phyloP scores from a whole-genome alignment of 2,329 filamentous ascomycete genomes.

The Diaporthe amygdali region DNA sequence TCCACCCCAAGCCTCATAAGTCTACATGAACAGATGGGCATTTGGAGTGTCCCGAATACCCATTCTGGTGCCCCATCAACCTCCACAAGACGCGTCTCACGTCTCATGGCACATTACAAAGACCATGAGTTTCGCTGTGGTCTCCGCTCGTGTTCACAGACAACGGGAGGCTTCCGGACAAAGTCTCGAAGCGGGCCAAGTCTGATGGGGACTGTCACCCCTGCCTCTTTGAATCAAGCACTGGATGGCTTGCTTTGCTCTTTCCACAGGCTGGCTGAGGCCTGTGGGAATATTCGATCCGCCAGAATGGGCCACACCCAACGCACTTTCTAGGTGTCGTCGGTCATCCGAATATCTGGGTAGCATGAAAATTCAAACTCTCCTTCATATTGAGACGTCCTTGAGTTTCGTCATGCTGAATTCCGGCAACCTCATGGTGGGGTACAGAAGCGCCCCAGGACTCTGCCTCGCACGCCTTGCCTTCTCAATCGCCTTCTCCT shows the following conservation, averaged over 20 bases:
- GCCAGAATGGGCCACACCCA: neutral
- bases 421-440: constrained; percentile 50
- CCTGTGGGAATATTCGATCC: too few relatives aligned
- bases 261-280: neutral
- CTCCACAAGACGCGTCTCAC: too few relatives aligned
- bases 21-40: neutral
- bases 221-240: neutral
- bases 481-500: constrained; percentile 51
- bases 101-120: too few relatives aligned
- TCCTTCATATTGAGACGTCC: constrained; percentile 14
- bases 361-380: neutral
- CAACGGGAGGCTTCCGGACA: neutral
- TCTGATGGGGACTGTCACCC: neutral
- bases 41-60: neutral
- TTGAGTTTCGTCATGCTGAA: constrained; percentile 58
- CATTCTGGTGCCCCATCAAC: too few relatives aligned
- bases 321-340: neutral
- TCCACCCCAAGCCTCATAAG: too few relatives aligned
- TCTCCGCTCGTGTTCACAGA: neutral
- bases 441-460: constrained; percentile 33
- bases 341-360: neutral
- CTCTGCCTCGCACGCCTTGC: constrained; percentile 43
- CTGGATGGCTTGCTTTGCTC: neutral
- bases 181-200: neutral
- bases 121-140: neutral